A percentile compares a stretch with the other conserved stretches of the same genome.
Conservation (phyloP, 1,139 yeast genomes). For the Lodderomyces pseudojiufengensis region DNA sequence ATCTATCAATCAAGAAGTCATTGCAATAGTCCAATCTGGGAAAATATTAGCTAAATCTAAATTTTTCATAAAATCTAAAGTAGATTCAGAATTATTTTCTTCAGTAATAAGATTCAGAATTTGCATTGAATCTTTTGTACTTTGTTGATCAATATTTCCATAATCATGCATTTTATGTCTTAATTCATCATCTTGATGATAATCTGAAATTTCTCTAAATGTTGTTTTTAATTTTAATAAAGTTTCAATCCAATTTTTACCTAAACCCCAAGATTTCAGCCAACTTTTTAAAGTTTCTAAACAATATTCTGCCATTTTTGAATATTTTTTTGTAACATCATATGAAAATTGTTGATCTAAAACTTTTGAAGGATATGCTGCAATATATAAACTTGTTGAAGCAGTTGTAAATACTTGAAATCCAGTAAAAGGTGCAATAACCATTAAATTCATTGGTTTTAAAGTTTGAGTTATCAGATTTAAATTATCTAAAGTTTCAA, state of each 20-base stretch:
- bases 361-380: conserved; percentile 25
- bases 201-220: conserved; percentile 17
- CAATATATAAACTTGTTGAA: conserved; percentile 29
- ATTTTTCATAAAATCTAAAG: conserved; percentile 19
- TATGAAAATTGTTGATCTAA: conserved; percentile 14
- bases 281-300: conserved; percentile 19
- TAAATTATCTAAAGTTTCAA: conserved; percentile 23
- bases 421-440: conserved; percentile 37
- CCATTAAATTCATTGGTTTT: conserved; percentile 27
- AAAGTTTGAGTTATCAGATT: conserved; percentile 22
- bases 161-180: conserved; percentile 26
- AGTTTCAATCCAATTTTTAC: conserved; percentile 13
- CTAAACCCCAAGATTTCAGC: conserved; percentile 26
- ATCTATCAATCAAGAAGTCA: no score
- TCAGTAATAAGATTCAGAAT: conserved; percentile 16
- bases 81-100: conserved; percentile 13
- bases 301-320: conserved; percentile 18
- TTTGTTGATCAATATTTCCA: conserved; percentile 18
- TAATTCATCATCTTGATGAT: conserved; percentile 20
- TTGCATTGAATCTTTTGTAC: conserved; percentile 14
- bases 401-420: conserved; percentile 35
- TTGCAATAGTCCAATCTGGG: conserved; percentile 21
- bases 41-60: conserved; percentile 20
- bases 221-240: conserved; percentile 1
- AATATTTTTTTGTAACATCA: conserved; percentile 18